Evolutionary conservation across 78 protist genomes (phyloP).

Genomic region (Polysphondylium violaceum): DNA sequence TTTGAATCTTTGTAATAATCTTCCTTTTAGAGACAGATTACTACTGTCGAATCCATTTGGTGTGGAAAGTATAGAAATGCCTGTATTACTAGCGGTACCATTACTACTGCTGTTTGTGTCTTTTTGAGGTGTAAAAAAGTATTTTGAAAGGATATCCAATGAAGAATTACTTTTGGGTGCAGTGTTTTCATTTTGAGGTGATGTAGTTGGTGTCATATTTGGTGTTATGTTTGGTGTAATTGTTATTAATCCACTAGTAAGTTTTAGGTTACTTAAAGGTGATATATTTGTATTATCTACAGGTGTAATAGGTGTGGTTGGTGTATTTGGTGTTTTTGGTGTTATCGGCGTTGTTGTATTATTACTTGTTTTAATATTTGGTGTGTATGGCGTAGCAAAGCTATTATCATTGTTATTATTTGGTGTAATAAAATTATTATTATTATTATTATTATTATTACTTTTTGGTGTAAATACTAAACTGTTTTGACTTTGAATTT

Average conservation of each 20-base stretch:
- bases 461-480: neutral
- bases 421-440: neutral
- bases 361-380: neutral
- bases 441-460: neutral
- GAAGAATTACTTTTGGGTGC: neutral
- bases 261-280: neutral
- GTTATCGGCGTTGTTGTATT: neutral
- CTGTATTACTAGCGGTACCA: no score
- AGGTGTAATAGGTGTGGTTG: neutral
- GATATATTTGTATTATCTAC: neutral
- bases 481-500: neutral
- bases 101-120: no score
- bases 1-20: no score
- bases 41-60: no score
- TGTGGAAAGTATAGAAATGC: no score
- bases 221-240: neutral
- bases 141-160: constrained; percentile 16
- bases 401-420: neutral
- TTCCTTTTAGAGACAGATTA: no score
- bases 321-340: neutral
- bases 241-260: neutral
- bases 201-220: neutral
- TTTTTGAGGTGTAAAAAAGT: constrained; percentile 16
- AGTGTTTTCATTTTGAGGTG: neutral
- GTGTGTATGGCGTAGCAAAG: neutral